Base-by-base conservation (phyloP, 768 basidiomycete genomes). In the Lepiota brunneoincarnata region DNA sequence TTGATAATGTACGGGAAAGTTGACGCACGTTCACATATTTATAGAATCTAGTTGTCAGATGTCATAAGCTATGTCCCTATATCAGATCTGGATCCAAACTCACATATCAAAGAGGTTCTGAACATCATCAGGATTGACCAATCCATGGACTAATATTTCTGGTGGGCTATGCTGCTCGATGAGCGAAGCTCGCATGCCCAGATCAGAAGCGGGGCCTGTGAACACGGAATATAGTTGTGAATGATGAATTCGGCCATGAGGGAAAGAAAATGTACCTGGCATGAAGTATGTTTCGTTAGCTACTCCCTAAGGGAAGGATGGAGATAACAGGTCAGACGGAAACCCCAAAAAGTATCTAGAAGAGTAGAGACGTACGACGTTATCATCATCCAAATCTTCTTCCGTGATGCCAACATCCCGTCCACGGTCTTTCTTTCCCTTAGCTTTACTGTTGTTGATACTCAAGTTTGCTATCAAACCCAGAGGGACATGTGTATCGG, bases 41-140 rank as follows among this genome's bases (percentile, higher is more conserved):
- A 69, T 80, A 92, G 65, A 86, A 92, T 61, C 89, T 91, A 59
- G 21, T 36, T 43, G 45, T 21, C 35, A 46, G 15, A 41, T 35
- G 46, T 24, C 40, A 53, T 48, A 39, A 38, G 28, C 43, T 14
- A 39, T 12, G 15, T 35, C 52, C 2, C 42, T 17, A 44, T 15
- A 26, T 40, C 21, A 14, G 49, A 21, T 9, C 23, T 26, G 26
- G 10, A 15, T 55, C 31, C 4, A 20, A 6, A 77, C 90, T 28
- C 60, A 91, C 88, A 93, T 89, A 31, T 89, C 77, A 59, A 93
- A 93, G n/a, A 93, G 69, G 58, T 85, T 85, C 54, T 91, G 86
- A 2, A 92, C 89, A 57, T 93, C 91, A 43, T 81, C 80, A 0
- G 86, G 81, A 1, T 82, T 84, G 34, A 93, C 88, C 18, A 93